A percentile compares a stretch with the other conserved stretches of the same genome.
Evolutionary conservation across 2,329 filamentous ascomycete species (phyloP).

Genomic region (Diaporthe ilicicola): DNA sequence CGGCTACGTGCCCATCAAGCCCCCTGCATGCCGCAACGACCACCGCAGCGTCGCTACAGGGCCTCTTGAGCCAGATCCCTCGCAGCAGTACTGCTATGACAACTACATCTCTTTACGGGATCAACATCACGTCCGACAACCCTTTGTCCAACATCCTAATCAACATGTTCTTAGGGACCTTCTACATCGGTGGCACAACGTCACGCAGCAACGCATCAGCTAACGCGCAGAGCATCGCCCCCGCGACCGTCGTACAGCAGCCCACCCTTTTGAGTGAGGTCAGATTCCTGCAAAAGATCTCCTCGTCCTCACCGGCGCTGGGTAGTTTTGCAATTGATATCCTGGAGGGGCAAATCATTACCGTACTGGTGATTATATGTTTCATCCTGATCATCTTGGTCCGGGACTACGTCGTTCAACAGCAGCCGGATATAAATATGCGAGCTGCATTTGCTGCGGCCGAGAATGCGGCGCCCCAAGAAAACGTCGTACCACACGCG

Average conservation of each 20-base stretch:
- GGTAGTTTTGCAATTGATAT: conserved; percentile 66
- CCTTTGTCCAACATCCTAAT: conserved; percentile 45
- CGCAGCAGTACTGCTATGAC: conserved; percentile 41
- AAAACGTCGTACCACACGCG: conserved; percentile 9
- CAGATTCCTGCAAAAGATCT: conserved; percentile 66
- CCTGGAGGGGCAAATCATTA: conserved; percentile 93
- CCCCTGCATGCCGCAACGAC: conserved; percentile 48
- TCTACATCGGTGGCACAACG: conserved; percentile 29
- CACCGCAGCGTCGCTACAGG: conserved; percentile 47
- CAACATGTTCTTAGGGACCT: conserved; percentile 30
- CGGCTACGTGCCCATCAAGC: conserved; percentile 49
- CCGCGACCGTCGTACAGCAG: conserved; percentile 37
- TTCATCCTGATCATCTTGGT: conserved; percentile 98
- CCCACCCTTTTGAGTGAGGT: conserved; percentile 66
- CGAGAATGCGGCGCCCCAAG: conserved; percentile 33
- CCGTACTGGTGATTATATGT: conserved; percentile 85
- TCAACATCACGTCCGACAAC: conserved; percentile 45
- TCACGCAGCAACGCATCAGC: conserved; percentile 14
- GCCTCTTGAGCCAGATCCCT: conserved; percentile 47
- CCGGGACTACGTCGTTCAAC: conserved; percentile 96
- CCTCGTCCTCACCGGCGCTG: conserved; percentile 62
- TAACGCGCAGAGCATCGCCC: conserved; percentile 30
- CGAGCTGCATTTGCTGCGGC: conserved; percentile 66
- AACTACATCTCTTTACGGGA: conserved; percentile 37
- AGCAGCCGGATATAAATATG: conserved; percentile 92